phyloP scores from a whole-genome alignment of 1,284 basidiomycete genomes.

The Wallemia mellicola region DNA sequence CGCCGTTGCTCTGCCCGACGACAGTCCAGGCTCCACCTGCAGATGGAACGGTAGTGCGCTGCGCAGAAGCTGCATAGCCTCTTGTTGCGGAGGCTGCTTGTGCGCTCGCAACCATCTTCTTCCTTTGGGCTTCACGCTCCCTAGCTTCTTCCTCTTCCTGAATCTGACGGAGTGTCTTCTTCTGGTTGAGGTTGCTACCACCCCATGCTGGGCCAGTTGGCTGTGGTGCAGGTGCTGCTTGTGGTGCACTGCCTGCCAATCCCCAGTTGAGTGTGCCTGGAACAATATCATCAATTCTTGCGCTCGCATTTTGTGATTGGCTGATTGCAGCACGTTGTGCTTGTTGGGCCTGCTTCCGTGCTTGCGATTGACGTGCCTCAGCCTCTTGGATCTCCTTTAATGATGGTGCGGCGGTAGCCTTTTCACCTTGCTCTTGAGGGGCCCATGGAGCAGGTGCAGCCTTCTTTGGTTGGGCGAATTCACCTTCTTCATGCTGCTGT shows the following conservation, averaged over 20 bases:
- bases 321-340: constrained; percentile 20
- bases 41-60: too few relatives aligned
- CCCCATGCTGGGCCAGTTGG: constrained; percentile 30
- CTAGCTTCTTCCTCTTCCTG: constrained; percentile 81
- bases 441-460: constrained; percentile 13
- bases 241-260: constrained; percentile 15
- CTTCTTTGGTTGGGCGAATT: neutral
- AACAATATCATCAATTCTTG: constrained; percentile 9
- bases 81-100: constrained; percentile 8
- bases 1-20: constrained; percentile 35
- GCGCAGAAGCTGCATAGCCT: constrained; percentile 22
- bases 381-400: constrained; percentile 86
- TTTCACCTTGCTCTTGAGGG: constrained; percentile 9
- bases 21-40: constrained; percentile 60
- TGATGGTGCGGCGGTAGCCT: constrained; percentile 19
- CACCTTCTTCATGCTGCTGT: neutral
- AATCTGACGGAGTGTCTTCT: constrained; percentile 95
- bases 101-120: constrained; percentile 13
- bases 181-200: constrained; percentile 24
- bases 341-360: constrained; percentile 31
- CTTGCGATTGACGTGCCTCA: constrained; percentile 52
- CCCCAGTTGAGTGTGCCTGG: constrained; percentile 18
- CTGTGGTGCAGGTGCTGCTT: constrained; percentile 17
- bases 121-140: constrained; percentile 27
- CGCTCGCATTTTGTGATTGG: constrained; percentile 11